phyloP scores from a whole-genome alignment of 163 green algal genomes.

The Prototheca cutis region DNA sequence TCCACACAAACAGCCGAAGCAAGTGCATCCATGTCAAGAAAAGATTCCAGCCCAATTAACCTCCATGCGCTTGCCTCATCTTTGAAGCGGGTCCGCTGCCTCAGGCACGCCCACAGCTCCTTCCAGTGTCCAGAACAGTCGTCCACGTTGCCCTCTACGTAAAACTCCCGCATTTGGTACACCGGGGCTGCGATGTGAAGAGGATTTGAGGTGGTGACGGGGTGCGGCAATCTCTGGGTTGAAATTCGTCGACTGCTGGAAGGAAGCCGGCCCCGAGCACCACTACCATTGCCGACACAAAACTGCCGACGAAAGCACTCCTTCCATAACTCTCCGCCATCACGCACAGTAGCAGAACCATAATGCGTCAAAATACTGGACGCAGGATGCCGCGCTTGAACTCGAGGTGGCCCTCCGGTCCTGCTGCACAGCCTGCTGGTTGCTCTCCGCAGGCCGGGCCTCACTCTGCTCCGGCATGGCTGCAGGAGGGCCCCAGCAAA shows the following conservation, averaged over 20 bases:
- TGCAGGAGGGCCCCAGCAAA: no score
- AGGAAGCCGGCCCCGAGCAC: no score
- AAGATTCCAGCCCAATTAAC: not conserved
- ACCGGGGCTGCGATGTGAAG: constrained; percentile 50
- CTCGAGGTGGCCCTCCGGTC: no score
- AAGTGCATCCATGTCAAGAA: not conserved
- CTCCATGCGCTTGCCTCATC: constrained; percentile 17
- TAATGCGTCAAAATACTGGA: constrained; percentile 46
- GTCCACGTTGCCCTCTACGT: constrained; percentile 43
- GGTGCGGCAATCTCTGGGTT: no score
- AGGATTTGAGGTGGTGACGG: no score
- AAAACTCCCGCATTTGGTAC: constrained; percentile 48
- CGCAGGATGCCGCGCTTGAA: no score
- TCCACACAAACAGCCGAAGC: not conserved
- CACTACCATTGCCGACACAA: no score
- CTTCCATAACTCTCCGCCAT: not conserved
- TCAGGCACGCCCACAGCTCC: constrained; percentile 40
- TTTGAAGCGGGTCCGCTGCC: constrained; percentile 33
- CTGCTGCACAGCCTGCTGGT: no score
- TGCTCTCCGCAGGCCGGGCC: no score
- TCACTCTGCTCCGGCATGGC: no score
- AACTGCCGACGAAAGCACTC: not conserved
- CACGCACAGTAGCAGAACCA: constrained; percentile 63
- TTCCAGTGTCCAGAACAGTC: constrained; percentile 44
- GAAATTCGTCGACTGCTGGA: no score